A percentile compares a stretch with the other conserved stretches of the same genome.
These are phyloP conservation scores for Cicer pinnatifidum DNA, from an alignment of 306 rosid species.

Conservation along the genomic window DNA sequence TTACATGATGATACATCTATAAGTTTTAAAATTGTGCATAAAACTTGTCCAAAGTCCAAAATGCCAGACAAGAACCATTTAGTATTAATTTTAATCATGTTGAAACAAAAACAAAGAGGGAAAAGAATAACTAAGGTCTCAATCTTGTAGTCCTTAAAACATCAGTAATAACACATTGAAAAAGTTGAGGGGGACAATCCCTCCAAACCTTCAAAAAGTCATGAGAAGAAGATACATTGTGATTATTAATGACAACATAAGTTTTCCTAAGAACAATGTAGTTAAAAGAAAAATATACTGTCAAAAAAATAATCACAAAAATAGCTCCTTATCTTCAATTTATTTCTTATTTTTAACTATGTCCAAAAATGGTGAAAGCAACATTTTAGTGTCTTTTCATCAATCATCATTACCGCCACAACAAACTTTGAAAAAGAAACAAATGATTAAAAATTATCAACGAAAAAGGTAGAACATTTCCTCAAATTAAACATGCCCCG, in stretches of 20 bases:
- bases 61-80: slow-evolving; percentile 12
- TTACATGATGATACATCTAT: slow-evolving; percentile 28
- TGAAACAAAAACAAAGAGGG: background rate
- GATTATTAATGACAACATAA: background rate
- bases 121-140: slow-evolving; percentile 1
- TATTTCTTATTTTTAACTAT: background rate
- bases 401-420: background rate
- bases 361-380: slow-evolving; percentile 6
- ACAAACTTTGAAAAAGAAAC: background rate
- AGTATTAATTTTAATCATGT: background rate
- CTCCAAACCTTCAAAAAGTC: background rate
- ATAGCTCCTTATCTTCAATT: background rate
- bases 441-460: background rate
- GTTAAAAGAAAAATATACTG: background rate
- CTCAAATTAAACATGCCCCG: background rate
- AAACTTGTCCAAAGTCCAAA: slow-evolving; percentile 10
- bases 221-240: background rate
- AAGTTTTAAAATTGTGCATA: background rate
- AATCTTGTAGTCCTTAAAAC: background rate
- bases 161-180: background rate
- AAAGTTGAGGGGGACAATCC: background rate
- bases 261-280: slow-evolving; percentile 3
- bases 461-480: background rate
- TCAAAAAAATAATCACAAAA: background rate
- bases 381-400: background rate